Percentiles rank a stretch among this genome's conserved stretches.
Evolutionary conservation across 768 basidiomycete genomes (phyloP).

Genomic region (Macrolepiota dolichaula): DNA sequence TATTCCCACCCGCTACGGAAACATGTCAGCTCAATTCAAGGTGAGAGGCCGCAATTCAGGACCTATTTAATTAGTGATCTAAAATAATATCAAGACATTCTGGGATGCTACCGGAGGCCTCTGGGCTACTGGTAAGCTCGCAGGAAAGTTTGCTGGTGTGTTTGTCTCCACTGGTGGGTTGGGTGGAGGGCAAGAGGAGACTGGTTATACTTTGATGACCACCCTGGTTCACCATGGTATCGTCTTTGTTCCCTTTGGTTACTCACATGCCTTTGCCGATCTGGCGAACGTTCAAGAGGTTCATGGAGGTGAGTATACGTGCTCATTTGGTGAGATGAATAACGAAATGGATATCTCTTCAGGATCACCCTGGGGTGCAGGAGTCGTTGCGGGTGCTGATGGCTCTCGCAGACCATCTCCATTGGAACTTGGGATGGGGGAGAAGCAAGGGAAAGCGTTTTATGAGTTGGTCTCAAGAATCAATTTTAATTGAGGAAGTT

Average conservation of each 20-base stretch:
- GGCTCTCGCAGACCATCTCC: constrained; percentile 44
- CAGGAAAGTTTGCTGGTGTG: constrained; percentile 69
- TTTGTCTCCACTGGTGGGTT: constrained; percentile 72
- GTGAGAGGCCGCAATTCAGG: constrained; percentile 2
- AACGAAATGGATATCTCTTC: background rate
- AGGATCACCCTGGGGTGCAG: constrained; percentile 81
- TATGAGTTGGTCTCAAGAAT: constrained; percentile 41
- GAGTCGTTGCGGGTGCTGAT: constrained; percentile 44
- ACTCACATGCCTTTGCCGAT: constrained; percentile 39
- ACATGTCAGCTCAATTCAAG: constrained; percentile 59
- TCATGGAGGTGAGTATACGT: constrained; percentile 48
- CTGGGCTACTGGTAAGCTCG: constrained; percentile 57
- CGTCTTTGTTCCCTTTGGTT: constrained; percentile 68
- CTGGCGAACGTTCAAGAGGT: constrained; percentile 41
- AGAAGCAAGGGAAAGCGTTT: constrained; percentile 49
- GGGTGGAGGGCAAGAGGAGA: constrained; percentile 76
- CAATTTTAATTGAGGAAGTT: constrained; percentile 14
- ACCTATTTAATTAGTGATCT: background rate
- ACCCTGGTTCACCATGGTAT: constrained; percentile 71
- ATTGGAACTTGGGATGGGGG: constrained; percentile 49
- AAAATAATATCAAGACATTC: constrained; percentile 42
- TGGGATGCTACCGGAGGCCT: constrained; percentile 72
- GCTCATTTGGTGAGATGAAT: background rate
- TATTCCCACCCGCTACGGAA: constrained; percentile 69
- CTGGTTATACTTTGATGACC: constrained; percentile 46